Evolutionary conservation across 306 rosid species (phyloP).

Genomic region (Hippophae tibetana): DNA sequence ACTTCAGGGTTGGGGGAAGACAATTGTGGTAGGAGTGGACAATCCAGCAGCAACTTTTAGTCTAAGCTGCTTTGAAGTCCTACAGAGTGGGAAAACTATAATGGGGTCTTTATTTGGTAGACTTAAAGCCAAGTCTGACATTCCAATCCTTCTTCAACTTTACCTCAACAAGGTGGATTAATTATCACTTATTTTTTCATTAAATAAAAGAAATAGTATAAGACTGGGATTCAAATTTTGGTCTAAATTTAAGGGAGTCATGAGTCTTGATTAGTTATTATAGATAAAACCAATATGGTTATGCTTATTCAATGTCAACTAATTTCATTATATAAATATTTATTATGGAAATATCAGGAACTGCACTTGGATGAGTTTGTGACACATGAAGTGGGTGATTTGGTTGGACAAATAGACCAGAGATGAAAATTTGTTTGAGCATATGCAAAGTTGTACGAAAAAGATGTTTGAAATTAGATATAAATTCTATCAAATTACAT

Average conservation of each 20-base stretch:
- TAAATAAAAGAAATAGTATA: no score
- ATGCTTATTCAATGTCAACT: not conserved
- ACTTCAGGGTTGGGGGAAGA: constrained; percentile 66
- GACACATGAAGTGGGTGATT: constrained; percentile 50
- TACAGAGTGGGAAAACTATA: constrained; percentile 36
- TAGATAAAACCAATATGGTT: not conserved
- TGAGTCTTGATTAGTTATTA: not conserved
- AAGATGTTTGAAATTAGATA: no score
- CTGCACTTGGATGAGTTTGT: constrained; percentile 67
- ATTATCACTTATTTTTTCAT: no score
- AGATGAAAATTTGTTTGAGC: no score
- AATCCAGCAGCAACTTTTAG: constrained; percentile 35
- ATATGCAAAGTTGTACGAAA: no score
- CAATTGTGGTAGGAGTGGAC: constrained; percentile 56
- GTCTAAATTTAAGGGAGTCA: no score
- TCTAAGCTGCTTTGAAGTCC: constrained; percentile 34
- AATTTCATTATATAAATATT: not conserved
- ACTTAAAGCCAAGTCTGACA: constrained; percentile 46
- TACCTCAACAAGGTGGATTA: constrained; percentile 10
- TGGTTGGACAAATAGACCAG: constrained; percentile 40
- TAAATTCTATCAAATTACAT: no score
- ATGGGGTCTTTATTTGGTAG: constrained; percentile 58
- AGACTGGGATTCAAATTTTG: no score
- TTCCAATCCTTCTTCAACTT: constrained; percentile 47
- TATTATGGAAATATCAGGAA: constrained; percentile 30